These are phyloP conservation scores for Cucurbita argyrosperma DNA, from an alignment of 306 rosid genomes.

Conservation along the genomic window DNA sequence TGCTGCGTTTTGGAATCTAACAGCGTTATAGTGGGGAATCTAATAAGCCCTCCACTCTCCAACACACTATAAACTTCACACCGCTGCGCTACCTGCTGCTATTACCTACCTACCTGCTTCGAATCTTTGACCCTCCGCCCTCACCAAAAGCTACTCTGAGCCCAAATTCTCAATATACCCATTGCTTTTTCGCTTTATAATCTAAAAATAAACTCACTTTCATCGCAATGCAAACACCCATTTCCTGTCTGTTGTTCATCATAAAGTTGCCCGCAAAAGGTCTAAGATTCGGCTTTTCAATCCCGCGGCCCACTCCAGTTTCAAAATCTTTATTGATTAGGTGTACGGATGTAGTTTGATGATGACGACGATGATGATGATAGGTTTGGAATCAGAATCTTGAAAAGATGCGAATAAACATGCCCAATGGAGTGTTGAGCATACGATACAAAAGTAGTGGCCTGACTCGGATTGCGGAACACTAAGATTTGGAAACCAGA, in stretches of 20 bases:
- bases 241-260: not conserved
- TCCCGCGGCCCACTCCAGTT: no score
- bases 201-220: not conserved
- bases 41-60: not conserved
- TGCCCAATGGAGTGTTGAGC: not conserved
- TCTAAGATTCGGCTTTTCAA: not conserved
- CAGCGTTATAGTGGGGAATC: not conserved
- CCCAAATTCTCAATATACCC: not conserved
- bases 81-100: no score
- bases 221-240: no score
- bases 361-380: no score
- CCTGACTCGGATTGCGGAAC: not conserved
- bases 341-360: no score
- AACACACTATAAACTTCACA: no score
- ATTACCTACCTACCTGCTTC: no score
- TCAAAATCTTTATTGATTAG: no score
- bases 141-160: not conserved
- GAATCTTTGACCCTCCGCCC: constrained; percentile 3
- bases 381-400: not conserved
- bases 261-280: not conserved
- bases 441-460: not conserved
- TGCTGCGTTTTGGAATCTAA: not conserved
- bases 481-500: not conserved
- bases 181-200: not conserved
- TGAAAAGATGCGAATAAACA: not conserved